Conservation (phyloP, 2,329 filamentous ascomycete species). For the Mollisia scopiformis region DNA sequence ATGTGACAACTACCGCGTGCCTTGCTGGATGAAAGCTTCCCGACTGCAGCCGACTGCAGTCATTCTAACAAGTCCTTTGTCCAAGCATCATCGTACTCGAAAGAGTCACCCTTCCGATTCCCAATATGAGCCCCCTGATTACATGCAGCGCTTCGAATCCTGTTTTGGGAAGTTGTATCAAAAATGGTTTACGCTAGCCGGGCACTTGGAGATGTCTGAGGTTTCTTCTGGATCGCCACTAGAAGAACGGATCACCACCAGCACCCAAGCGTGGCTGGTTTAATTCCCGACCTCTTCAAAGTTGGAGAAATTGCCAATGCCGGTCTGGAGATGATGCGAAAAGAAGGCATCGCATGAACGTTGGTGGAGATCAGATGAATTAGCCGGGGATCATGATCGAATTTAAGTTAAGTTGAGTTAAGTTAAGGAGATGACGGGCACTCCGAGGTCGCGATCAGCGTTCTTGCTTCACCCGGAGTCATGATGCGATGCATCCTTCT, state of each 20-base stretch:
- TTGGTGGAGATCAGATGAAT: background rate
- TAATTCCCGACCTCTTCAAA: slow-evolving; percentile 1
- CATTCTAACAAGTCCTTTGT: background rate
- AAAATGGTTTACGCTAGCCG: background rate
- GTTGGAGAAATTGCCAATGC: background rate
- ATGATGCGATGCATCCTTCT: no score
- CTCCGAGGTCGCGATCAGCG: background rate
- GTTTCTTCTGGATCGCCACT: slow-evolving; percentile 9
- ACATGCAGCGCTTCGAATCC: background rate
- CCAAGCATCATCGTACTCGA: background rate
- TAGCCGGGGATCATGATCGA: background rate
- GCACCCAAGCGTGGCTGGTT: background rate
- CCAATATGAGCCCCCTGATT: background rate
- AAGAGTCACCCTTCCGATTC: background rate
- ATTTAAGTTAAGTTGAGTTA: background rate
- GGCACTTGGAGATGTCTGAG: background rate
- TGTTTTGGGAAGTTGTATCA: background rate
- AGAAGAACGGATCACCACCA: slow-evolving; percentile 4
- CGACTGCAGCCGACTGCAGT: background rate
- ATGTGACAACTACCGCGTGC: background rate
- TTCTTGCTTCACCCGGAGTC: no score
- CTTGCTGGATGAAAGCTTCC: background rate
- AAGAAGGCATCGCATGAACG: background rate
- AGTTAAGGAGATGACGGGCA: background rate
- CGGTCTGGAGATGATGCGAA: no score